Base-by-base conservation (phyloP, 345 rosid species). In the Salix koriyanagi region DNA sequence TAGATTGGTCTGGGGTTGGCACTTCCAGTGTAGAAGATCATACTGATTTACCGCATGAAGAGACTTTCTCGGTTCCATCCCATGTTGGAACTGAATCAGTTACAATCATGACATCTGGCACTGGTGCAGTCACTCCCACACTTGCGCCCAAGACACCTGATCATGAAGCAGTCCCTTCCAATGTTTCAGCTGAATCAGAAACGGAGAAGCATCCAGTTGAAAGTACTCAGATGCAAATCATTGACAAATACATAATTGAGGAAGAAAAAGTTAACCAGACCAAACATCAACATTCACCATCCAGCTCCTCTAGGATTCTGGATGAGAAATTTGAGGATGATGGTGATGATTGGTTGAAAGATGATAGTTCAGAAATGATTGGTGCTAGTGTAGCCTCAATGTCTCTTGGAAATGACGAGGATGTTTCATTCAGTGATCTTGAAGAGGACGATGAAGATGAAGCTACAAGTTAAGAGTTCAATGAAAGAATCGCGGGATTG, bases 391-490 rank as follows among this genome's bases (percentile, higher is more conserved):
- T 87, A 77, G 81, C 89, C 56, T 71, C 89, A 9, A 75, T 81
- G 71, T 89, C 74, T 34, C 75, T 89, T 46, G 96, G 71, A 73
- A 90, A 93, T 76, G 98, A 92, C 2, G 98, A 94, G 75, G 99
- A 94, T 72, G 95, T 94, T n/a, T 93, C 98, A 6, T 96, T 94
- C 75, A 94, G 99, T 81, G 99, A 96, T 85, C 95, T 96, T 0
- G 98, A 96, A 88, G 97, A 93, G 3, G 98, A 94, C 60, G 97
- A 92, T 65, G 94, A 73, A 25, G 86, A 88, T 76, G 87, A 75
- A 46, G 78, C 88, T 76, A 52, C 87, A 83, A 67, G 86, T 32
- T 66, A 91, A 86, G 80, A 79, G 90, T 70, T 87, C 91, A 65
- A 56, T 82, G n/a, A 91, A 84, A 78, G 93, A 85, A 70, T 84